These are phyloP conservation scores for Kuraishia molischiana DNA, from an alignment of 805 yeast genomes.

Conservation along the genomic window DNA sequence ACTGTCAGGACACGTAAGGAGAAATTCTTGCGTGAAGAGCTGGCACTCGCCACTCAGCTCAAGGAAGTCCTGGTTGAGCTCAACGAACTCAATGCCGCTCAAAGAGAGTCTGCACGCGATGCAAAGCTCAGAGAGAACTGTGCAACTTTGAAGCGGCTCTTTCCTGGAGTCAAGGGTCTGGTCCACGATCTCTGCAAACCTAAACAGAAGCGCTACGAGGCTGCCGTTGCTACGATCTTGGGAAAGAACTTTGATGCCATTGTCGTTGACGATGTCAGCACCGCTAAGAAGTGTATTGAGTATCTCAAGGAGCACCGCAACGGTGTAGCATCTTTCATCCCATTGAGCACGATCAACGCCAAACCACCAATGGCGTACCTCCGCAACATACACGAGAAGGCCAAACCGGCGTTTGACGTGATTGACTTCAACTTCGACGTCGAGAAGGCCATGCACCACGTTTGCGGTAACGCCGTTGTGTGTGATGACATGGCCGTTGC, in stretches of 20 bases:
- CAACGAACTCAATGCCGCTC: conserved; percentile 66
- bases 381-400: conserved; percentile 40
- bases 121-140: conserved; percentile 65
- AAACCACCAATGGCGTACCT: conserved; percentile 42
- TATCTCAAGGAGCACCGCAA: conserved; percentile 76
- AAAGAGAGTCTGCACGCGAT: conserved; percentile 68
- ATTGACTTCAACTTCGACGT: conserved; percentile 56
- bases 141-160: conserved; percentile 53
- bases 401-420: conserved; percentile 66
- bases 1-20: conserved; percentile 25
- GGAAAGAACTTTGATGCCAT: conserved; percentile 78
- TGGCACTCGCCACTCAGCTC: conserved; percentile 52
- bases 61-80: conserved; percentile 49
- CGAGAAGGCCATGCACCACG: conserved; percentile 73
- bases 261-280: conserved; percentile 67
- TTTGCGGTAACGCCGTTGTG: conserved; percentile 70
- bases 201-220: conserved; percentile 56
- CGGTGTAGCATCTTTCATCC: conserved; percentile 83
- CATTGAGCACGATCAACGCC: conserved; percentile 66
- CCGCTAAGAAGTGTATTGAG: conserved; percentile 68
- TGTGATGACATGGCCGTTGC: conserved; percentile 69
- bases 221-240: conserved; percentile 65
- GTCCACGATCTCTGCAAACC: conserved; percentile 77
- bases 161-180: conserved; percentile 80
- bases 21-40: conserved; percentile 33